Evolutionary conservation across 352 stramenopile species (phyloP), one percentile per base, ranked within the genome.

Genomic region (Pythium grandisporangium): DNA sequence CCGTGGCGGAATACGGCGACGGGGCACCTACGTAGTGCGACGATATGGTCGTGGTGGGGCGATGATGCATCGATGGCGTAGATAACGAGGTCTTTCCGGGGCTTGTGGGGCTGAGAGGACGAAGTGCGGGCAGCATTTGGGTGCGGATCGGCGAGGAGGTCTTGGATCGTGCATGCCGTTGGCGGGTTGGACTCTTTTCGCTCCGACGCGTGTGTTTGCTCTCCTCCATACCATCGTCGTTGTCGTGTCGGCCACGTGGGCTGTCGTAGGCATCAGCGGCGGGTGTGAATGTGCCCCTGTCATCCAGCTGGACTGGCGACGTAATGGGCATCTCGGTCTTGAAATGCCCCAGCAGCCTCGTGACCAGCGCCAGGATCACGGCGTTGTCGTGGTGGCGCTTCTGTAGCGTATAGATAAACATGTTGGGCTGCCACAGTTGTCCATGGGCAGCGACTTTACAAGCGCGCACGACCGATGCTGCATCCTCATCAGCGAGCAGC

Each of bases 361-460:
- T 44, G 0, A 57, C 65, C 14, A 83, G 48, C 2, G 69, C 51
- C 22, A 62, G 61, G 22, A 90, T 58, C 30, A 32, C 51, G 10
- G 55, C 30, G 47, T 72, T 79, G 34, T 70, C 66, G 17, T 56
- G 58, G 37, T 90, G 69, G 3, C 76, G 76, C 44, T 85, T 87
- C 37, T 79, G 68, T 11, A 90, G 45, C 17, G 71, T 81, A 27
- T 81, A 72, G 32, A 90, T 70, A 37, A 85, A 90, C 66, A 87
- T 85, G 41, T 84, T 80, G 25, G 76, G 76, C 49, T 84, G 64
- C 69, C 75, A 87, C 12, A 72, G 48, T 23, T 83, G 73, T 2
- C 76, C 76, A 44, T 86, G 73, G 2, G 63, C 63, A 20, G 73
- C 76, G 42, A 85, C 36, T 55, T 80, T 66, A 47, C 70, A 84